Evolutionary conservation across 2,329 filamentous ascomycete species (phyloP), one percentile per base, ranked within the genome.

Genomic region (Macrophomina pseudophaseolina): DNA sequence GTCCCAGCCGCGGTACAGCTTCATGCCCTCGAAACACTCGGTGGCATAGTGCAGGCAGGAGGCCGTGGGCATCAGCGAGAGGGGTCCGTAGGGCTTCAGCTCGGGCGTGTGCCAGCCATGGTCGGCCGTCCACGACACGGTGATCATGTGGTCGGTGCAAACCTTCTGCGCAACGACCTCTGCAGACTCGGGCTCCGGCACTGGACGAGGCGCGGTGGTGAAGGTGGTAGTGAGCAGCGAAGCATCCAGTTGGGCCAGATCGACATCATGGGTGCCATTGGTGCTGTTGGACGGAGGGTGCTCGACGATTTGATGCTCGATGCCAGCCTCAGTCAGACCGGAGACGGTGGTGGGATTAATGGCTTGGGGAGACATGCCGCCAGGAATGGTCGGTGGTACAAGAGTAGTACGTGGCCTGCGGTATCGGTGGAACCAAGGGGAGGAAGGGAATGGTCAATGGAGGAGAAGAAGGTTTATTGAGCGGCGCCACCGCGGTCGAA

Each of bases 81-180:
- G 81, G 11, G 91, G 90, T 0, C 91, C 91, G 78, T 92, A 95
- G 32, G 92, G 91, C 76, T 88, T 87, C 67, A 96, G 85, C 72
- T 90, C 85, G 1, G 93, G 93, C 1, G 86, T 83, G 44, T 85
- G 84, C 93, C 93, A 97, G 72, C 93, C 93, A 23, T 80, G 75
- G 51, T 81, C 76, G 28, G 78, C 80, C 40, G 84, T 88, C 92
- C 93, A 96, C 64, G 82, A 80, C 23, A 84, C 90, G 62, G 88
- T 90, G 73, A 95, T 84, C 93, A 97, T 97, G 84, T 97, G 94
- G 83, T 97, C 93, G 69, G 91, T 93, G 83, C 84, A 86, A 67
- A 78, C 76, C 68, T 79, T 80, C 58, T 80, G 75, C 49, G 75
- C 73, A 53, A 73, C 69, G 70, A 78, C 75, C 68, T 82, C 81